phyloP scores from a whole-genome alignment of 306 rosid genomes.

The Delonix regia region DNA sequence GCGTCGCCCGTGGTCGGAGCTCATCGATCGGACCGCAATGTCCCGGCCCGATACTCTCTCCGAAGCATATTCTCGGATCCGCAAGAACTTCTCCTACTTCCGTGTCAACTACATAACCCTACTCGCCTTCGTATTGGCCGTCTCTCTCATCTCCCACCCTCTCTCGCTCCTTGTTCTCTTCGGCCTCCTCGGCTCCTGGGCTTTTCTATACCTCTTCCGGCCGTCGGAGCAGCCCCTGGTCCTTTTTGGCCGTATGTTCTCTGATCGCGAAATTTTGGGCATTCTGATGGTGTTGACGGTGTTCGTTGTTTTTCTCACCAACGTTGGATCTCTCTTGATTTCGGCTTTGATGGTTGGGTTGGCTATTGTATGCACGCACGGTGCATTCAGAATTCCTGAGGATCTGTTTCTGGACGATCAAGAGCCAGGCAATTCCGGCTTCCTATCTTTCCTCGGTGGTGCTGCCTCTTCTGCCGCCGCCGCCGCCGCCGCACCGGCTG shows the following conservation, averaged over 20 bases:
- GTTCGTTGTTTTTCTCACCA: slow-evolving; percentile 77
- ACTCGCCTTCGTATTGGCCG: slow-evolving; percentile 60
- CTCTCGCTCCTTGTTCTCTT: slow-evolving; percentile 80
- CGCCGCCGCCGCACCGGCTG: slow-evolving; percentile 57
- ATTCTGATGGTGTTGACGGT: slow-evolving; percentile 64
- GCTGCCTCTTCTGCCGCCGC: slow-evolving; percentile 70
- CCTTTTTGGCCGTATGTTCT: slow-evolving; percentile 72
- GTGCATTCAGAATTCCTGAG: slow-evolving; percentile 89
- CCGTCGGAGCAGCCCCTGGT: slow-evolving; percentile 87
- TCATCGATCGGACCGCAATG: slow-evolving; percentile 68
- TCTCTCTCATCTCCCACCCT: slow-evolving; percentile 84
- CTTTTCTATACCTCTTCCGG: slow-evolving; percentile 78
- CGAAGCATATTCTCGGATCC: slow-evolving; percentile 93
- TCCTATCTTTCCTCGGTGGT: slow-evolving; percentile 86
- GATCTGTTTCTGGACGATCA: slow-evolving; percentile 91
- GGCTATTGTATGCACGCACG: slow-evolving; percentile 70
- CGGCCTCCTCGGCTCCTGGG: slow-evolving; percentile 82
- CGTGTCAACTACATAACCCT: slow-evolving; percentile 86
- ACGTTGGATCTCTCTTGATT: slow-evolving; percentile 89
- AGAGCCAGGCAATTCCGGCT: slow-evolving; percentile 72
- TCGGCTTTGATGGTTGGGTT: slow-evolving; percentile 79
- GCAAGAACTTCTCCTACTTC: slow-evolving; percentile 79
- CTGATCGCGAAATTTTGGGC: slow-evolving; percentile 80
- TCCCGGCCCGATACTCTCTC: slow-evolving; percentile 73
- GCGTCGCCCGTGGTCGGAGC: slow-evolving; percentile 92